These are phyloP conservation scores for Heracleum sosnowskyi DNA, from an alignment of 129 eudicot species.

Conservation along the genomic window DNA sequence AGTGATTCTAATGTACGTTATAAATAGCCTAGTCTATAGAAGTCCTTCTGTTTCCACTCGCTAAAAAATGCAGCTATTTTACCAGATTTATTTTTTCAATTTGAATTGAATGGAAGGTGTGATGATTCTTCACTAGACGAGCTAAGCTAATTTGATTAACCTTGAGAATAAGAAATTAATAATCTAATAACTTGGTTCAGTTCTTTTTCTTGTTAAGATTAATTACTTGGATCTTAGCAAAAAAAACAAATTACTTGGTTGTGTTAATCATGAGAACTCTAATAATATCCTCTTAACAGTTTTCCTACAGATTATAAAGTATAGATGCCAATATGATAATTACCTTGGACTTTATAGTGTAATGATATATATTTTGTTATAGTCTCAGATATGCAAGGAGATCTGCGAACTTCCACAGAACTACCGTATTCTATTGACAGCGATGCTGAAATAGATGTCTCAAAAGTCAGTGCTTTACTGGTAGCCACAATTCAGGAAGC, in stretches of 20 bases:
- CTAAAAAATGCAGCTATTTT: background rate
- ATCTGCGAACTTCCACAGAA: constrained; percentile 25
- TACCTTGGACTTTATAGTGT: background rate
- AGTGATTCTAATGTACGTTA: too few relatives aligned
- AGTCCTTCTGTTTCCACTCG: background rate
- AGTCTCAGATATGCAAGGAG: constrained; percentile 44
- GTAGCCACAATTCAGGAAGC: constrained; percentile 91
- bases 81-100: background rate
- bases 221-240: too few relatives aligned
- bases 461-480: constrained; percentile 66
- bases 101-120: background rate
- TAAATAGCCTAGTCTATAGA: background rate
- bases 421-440: constrained; percentile 30
- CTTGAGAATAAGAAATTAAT: background rate
- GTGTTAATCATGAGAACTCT: background rate
- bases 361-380: constrained; percentile 5
- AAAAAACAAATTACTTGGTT: background rate
- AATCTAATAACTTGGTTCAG: background rate
- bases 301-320: background rate
- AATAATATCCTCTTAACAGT: background rate
- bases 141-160: background rate
- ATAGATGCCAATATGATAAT: background rate
- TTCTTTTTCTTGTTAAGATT: too few relatives aligned
- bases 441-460: constrained; percentile 52
- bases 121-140: background rate